A percentile compares a stretch with the other conserved stretches of the same genome.
Conservation (phyloP, 2,329 filamentous ascomycete species). For the Colletotrichum musae region DNA sequence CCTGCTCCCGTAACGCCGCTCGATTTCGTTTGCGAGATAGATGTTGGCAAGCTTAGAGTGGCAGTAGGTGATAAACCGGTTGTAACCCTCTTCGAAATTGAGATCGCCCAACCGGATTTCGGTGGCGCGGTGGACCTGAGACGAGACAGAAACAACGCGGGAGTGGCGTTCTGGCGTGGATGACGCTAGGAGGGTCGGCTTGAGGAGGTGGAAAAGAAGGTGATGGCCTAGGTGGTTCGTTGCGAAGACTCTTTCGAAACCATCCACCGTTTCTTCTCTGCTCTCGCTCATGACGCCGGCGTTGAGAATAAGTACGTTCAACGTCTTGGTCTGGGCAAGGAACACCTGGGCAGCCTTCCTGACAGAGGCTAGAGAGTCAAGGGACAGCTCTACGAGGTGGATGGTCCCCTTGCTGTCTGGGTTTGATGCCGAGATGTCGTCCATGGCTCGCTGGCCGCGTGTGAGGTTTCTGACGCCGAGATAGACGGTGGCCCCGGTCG, state of each 20-base stretch:
- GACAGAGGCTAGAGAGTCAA: conserved; percentile 40
- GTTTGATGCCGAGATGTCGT: conserved; percentile 33
- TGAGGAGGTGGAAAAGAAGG: conserved; percentile 66
- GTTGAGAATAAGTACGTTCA: conserved; percentile 56
- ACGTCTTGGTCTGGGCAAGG: conserved; percentile 44
- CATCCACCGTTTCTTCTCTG: conserved; percentile 40
- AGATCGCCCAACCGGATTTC: conserved; percentile 53
- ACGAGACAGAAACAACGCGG: conserved; percentile 62
- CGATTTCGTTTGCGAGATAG: conserved; percentile 65
- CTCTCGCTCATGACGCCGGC: conserved; percentile 47
- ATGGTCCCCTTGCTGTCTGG: background rate
- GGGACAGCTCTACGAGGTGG: conserved; percentile 23
- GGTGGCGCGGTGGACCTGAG: conserved; percentile 55
- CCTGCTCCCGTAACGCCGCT: conserved; percentile 51
- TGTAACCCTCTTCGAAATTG: conserved; percentile 44
- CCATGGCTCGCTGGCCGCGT: conserved; percentile 49
- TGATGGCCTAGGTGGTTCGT: conserved; percentile 69
- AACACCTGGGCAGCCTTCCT: conserved; percentile 50
- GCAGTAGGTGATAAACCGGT: conserved; percentile 57
- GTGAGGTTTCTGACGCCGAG: conserved; percentile 52
- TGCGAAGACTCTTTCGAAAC: conserved; percentile 59
- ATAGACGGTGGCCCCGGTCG: conserved; percentile 55
- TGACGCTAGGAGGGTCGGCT: conserved; percentile 56
- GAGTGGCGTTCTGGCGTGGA: conserved; percentile 56
- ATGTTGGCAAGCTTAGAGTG: conserved; percentile 67